Base-by-base conservation (phyloP, 1,139 yeast genomes). In the Magnusiomyces fungicola region DNA sequence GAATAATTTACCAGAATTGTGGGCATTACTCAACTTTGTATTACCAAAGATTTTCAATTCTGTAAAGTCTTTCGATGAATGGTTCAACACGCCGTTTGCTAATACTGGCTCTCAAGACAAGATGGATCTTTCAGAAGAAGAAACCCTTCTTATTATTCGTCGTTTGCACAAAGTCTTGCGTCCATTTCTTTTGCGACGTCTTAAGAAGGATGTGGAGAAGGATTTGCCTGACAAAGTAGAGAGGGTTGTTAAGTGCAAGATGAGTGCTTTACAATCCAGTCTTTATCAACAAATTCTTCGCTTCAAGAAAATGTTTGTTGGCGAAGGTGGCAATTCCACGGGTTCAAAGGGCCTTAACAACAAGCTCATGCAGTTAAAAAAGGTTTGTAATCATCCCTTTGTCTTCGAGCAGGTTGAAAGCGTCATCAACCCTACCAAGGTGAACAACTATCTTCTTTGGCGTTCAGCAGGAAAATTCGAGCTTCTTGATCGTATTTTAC, bases 51-150 rank as follows among this genome's bases (percentile, higher is more conserved):
- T 92, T 67, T 92, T 92, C 78, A 92, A 92, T 66, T 92, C 97
- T 12, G 97, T 90, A n/a, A 90, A 92, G 63, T 86, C 97, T 5
- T 92, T 92, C 66, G 97, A 92, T 65, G 98, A 92, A 63, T 92
- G 98, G 98, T 92, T 92, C 67, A 92, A 92, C 65, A 92, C 98
- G 0, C 98, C 98, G 5, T 92, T 92, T 69, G 97, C 97, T 2
- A 92, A 87, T 62, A 85, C 97, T 5, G 98, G 98, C 50, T 78
- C 88, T 21, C 95, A 86, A 65, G 98, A 92, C 61, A 89, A 86
- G 69, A 81, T 92, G 63, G 97, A 87, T 60, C 76, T 92, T 57
- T 85, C 95, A 0, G 98, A 92, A 78, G 98, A 92, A 81, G 98
- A 92, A 69, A 84, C 96, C 19, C 73, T 92, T 56, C 80, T 92